A percentile compares a stretch with the other conserved stretches of the same genome.
These are phyloP conservation scores for Amesomyces nigricolor DNA, from an alignment of 2,329 filamentous ascomycete genomes.

Conservation along the genomic window DNA sequence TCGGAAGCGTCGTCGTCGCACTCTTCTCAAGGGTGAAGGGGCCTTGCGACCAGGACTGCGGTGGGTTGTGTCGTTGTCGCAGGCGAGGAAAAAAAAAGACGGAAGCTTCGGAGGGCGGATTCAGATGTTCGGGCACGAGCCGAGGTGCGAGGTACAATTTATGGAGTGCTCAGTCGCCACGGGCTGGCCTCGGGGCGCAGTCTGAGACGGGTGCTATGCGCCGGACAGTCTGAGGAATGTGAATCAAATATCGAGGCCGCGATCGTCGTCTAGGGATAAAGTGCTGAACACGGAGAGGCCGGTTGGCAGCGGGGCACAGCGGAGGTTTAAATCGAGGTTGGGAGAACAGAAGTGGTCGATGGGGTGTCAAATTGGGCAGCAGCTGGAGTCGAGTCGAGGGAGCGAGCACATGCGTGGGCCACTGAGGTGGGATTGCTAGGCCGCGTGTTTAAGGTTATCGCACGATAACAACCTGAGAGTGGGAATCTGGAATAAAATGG, in stretches of 20 bases:
- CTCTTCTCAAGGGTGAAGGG: neutral
- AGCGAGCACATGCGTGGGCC: neutral
- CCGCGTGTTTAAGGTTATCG: no score
- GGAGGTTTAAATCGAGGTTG: neutral
- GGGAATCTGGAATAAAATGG: neutral
- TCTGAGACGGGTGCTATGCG: neutral
- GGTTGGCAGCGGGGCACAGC: neutral
- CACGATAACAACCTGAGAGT: no score
- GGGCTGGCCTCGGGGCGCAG: neutral
- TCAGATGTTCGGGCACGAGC: neutral
- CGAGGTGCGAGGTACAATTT: slow-evolving; percentile 6
- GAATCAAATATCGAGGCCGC: neutral
- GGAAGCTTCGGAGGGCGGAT: neutral
- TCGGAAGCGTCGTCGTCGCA: neutral
- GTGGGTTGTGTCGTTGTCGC: neutral
- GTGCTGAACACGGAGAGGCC: neutral
- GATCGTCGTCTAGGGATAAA: neutral
- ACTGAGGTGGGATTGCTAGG: no score
- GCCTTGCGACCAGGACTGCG: slow-evolving; percentile 4
- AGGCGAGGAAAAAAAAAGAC: neutral
- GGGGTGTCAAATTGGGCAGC: neutral
- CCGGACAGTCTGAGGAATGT: neutral
- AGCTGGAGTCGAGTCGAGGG: neutral
- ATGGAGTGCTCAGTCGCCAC: slow-evolving; percentile 13
- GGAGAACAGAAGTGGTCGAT: neutral